Evolutionary conservation across 768 basidiomycete species (phyloP).

Genomic region (Amanita rimosa): DNA sequence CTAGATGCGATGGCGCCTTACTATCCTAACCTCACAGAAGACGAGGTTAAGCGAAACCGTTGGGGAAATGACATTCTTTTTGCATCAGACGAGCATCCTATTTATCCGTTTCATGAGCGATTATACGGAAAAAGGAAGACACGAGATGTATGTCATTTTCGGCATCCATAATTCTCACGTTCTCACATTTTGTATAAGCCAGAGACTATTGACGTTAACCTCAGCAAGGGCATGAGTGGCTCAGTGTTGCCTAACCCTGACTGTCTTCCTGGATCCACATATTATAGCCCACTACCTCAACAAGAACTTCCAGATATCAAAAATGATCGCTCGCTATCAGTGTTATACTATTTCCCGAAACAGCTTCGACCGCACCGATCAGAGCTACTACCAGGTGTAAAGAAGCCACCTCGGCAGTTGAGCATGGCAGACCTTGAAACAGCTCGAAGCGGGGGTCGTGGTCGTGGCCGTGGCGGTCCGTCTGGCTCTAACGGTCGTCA

Average conservation of each 20-base stretch:
- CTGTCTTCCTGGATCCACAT: constrained; percentile 88
- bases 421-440: constrained; percentile 61
- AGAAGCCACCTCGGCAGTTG: constrained; percentile 46
- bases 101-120: constrained; percentile 82
- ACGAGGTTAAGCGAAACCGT: constrained; percentile 73
- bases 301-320: constrained; percentile 66
- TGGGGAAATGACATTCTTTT: constrained; percentile 81
- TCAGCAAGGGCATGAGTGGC: constrained; percentile 76
- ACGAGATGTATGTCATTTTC: constrained; percentile 44
- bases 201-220: constrained; percentile 50
- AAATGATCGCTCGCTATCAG: constrained; percentile 82
- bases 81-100: constrained; percentile 70
- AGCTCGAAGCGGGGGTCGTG: constrained; percentile 42
- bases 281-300: constrained; percentile 57
- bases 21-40: constrained; percentile 63
- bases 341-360: constrained; percentile 80
- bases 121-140: constrained; percentile 86
- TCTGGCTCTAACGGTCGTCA: not conserved
- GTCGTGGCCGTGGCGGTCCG: constrained; percentile 36
- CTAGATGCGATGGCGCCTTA: constrained; percentile 70
- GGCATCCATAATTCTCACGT: constrained; percentile 3
- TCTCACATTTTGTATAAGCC: constrained; percentile 40
- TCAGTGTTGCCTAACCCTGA: constrained; percentile 73
- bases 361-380: constrained; percentile 83
- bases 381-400: constrained; percentile 64